These are phyloP conservation scores for Simmondsia chinensis DNA, from an alignment of 148 eudicot genomes.

Conservation along the genomic window DNA sequence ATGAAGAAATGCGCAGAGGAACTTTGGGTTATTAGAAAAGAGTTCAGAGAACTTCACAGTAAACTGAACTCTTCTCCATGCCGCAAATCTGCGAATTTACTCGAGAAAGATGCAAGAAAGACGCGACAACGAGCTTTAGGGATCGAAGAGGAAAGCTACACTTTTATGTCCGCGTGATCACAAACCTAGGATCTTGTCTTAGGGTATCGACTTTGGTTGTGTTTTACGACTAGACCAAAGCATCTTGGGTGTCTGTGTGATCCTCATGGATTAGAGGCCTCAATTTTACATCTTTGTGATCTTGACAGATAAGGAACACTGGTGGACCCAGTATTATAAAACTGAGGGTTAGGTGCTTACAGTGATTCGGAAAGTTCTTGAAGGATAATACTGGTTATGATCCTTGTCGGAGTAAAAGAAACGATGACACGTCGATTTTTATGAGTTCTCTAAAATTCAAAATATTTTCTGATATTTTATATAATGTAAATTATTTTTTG, in stretches of 20 bases:
- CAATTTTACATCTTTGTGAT: no score
- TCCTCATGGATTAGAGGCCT: no score
- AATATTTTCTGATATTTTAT: no score
- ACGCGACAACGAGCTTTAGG: constrained; percentile 21
- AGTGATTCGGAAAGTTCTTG: no score
- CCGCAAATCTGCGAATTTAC: constrained; percentile 30
- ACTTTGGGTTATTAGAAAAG: constrained; percentile 57
- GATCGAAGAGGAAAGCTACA: constrained; percentile 24
- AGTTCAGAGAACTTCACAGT: constrained; percentile 19
- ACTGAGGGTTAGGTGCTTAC: no score
- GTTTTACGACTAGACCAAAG: neutral
- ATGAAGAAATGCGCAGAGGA: constrained; percentile 66
- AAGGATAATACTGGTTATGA: no score
- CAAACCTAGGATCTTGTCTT: neutral
- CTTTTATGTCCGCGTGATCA: constrained; percentile 32
- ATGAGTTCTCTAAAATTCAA: no score
- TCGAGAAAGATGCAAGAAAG: constrained; percentile 24
- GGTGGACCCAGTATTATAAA: no score
- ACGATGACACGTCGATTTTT: no score
- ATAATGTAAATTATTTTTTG: no score
- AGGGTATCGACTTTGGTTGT: neutral
- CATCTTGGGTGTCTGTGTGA: neutral
- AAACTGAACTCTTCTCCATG: constrained; percentile 9
- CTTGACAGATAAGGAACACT: no score
- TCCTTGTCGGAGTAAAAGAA: no score